Conservation (phyloP, 176 grass and related monocot species). For the Triticum timopheevii region DNA sequence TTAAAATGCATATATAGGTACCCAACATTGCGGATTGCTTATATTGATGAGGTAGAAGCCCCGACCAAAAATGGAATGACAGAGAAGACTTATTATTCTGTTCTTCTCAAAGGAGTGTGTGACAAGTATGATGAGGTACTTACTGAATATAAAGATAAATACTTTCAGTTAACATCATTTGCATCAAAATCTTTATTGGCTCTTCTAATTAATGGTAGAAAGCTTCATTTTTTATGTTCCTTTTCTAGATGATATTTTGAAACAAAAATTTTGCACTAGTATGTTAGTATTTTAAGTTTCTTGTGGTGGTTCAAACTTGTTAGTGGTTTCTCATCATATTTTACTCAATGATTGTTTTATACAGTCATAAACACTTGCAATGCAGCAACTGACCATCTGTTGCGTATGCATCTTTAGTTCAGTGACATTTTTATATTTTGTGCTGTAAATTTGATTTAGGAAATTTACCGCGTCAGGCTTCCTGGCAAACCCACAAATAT, state of each 20-base stretch:
- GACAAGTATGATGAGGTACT: constrained; percentile 89
- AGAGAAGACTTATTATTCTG: constrained; percentile 91
- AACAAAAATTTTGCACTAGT: background rate
- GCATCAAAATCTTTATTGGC: background rate
- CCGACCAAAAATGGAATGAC: constrained; percentile 26
- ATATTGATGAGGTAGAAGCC: constrained; percentile 80
- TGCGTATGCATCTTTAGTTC: background rate
- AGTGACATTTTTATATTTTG: constrained; percentile 2
- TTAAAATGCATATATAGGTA: constrained; percentile 47
- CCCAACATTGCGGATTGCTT: constrained; percentile 79
- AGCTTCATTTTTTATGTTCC: background rate
- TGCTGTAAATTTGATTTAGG: constrained; percentile 44
- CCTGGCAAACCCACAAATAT: constrained; percentile 78
- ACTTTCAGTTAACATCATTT: constrained; percentile 24
- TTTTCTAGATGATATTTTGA: background rate
- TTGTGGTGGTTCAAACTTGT: too few species aligned
- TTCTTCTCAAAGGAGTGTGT: constrained; percentile 83
- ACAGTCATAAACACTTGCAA: background rate
- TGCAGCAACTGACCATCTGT: background rate
- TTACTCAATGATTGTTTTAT: background rate
- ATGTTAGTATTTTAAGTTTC: too few species aligned
- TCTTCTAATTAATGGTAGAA: background rate
- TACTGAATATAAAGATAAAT: background rate
- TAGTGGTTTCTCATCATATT: constrained; percentile 12
- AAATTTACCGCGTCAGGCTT: constrained; percentile 99